These are phyloP conservation scores for Neofusicoccum sp. DNA, from an alignment of 2,329 filamentous ascomycete genomes.

Conservation along the genomic window DNA sequence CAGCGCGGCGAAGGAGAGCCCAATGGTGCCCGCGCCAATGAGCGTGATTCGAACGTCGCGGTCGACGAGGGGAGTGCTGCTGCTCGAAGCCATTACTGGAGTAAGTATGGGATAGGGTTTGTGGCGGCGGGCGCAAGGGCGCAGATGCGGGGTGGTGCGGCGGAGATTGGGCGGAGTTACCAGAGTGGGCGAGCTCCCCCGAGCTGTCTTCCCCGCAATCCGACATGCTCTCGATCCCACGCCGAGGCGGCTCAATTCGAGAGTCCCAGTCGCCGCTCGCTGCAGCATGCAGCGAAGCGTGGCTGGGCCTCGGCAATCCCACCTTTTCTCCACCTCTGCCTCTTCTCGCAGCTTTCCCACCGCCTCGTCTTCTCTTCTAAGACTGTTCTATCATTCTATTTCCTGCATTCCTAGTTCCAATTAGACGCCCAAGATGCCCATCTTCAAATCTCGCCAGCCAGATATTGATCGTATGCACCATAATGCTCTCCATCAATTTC, in stretches of 20 bases:
- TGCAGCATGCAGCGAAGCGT: neutral
- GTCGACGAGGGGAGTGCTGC: neutral
- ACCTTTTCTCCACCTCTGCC: neutral
- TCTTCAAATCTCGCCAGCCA: constrained; percentile 45
- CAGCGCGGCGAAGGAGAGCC: constrained; percentile 56
- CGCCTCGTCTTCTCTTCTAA: neutral
- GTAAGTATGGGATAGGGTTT: too few relatives aligned
- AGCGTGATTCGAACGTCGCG: constrained; percentile 38
- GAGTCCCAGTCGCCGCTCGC: neutral
- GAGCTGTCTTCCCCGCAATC: neutral
- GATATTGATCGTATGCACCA: constrained; percentile 38
- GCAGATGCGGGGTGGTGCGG: neutral
- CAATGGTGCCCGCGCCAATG: constrained; percentile 51
- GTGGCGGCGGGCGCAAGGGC: neutral
- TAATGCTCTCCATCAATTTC: neutral
- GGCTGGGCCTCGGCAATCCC: neutral
- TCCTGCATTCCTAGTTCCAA: neutral
- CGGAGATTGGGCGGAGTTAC: neutral
- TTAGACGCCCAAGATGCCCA: constrained; percentile 30
- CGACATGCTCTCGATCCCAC: neutral
- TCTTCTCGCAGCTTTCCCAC: neutral
- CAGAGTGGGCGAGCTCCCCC: neutral
- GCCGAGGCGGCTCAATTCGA: neutral
- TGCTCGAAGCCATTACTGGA: neutral
- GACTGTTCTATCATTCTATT: neutral